Conservation (phyloP, 768 basidiomycete species). For the Kwoniella pini region DNA sequence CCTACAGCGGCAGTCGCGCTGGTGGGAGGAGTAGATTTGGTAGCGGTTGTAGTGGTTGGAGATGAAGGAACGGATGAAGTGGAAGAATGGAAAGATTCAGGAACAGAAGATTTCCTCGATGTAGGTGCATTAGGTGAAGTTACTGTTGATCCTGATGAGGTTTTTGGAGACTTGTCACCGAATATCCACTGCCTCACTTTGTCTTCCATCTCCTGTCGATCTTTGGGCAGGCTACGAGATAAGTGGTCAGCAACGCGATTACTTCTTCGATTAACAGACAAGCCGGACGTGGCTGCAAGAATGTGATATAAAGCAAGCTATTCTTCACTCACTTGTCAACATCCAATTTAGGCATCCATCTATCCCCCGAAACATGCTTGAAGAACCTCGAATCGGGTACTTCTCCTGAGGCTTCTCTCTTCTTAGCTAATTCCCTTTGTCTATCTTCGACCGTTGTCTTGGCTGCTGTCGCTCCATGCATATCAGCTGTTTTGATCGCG, state of each 20-base stretch:
- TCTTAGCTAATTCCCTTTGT: slow-evolving; percentile 76
- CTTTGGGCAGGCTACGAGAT: slow-evolving; percentile 65
- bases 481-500: slow-evolving; percentile 83
- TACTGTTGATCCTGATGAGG: background rate
- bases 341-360: slow-evolving; percentile 76
- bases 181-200: slow-evolving; percentile 78
- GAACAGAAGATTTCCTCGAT: slow-evolving; percentile 8
- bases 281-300: too few relatives aligned
- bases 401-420: slow-evolving; percentile 72
- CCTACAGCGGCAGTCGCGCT: background rate
- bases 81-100: slow-evolving; percentile 3
- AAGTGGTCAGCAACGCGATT: background rate
- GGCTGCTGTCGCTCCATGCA: slow-evolving; percentile 89
- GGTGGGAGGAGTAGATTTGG: background rate
- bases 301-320: background rate
- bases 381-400: slow-evolving; percentile 73
- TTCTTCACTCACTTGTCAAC: slow-evolving; percentile 46
- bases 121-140: background rate
- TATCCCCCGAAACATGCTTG: slow-evolving; percentile 65
- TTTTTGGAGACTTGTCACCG: slow-evolving; percentile 30
- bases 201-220: slow-evolving; percentile 67
- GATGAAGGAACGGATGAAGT: background rate
- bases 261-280: too few relatives aligned
- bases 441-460: slow-evolving; percentile 89
- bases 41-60: background rate